These are phyloP conservation scores for Staphylotrichum longicolle DNA, from an alignment of 495 filamentous ascomycete species.

Conservation along the genomic window DNA sequence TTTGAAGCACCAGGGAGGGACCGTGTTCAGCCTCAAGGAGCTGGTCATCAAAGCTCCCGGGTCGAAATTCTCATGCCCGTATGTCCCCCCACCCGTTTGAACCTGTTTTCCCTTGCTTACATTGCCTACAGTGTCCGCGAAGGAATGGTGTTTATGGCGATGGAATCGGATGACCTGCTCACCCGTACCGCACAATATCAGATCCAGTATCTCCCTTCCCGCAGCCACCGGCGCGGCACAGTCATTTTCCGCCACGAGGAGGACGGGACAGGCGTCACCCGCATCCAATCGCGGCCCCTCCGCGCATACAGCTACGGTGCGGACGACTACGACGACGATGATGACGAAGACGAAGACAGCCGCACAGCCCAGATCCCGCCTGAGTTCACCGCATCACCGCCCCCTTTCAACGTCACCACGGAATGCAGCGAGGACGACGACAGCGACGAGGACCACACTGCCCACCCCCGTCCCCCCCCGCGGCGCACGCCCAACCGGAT, in stretches of 20 bases:
- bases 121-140: slow-evolving; percentile 67
- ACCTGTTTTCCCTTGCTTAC: slow-evolving; percentile 24
- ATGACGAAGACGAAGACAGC: slow-evolving; percentile 41
- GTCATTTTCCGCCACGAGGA: slow-evolving; percentile 47
- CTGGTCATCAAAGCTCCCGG: slow-evolving; percentile 85
- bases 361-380: slow-evolving; percentile 51
- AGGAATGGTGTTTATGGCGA: slow-evolving; percentile 89
- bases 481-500: slow-evolving; percentile 44
- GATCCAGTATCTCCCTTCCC: slow-evolving; percentile 59
- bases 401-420: slow-evolving; percentile 49
- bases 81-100: slow-evolving; percentile 41
- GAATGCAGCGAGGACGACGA: slow-evolving; percentile 56
- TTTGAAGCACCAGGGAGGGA: slow-evolving; percentile 71
- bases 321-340: slow-evolving; percentile 41
- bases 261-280: slow-evolving; percentile 36
- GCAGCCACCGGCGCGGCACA: slow-evolving; percentile 28
- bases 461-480: slow-evolving; percentile 17
- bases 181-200: slow-evolving; percentile 71
- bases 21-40: slow-evolving; percentile 76
- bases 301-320: slow-evolving; percentile 15
- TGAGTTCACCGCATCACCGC: slow-evolving; percentile 45
- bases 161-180: slow-evolving; percentile 74
- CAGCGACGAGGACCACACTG: slow-evolving; percentile 36
- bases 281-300: slow-evolving; percentile 1
- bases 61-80: slow-evolving; percentile 81